Evolutionary conservation across 1,284 basidiomycete genomes (phyloP), one percentile per base, ranked within the genome.

Genomic region (Erythrobasidium hasegawianum): DNA sequence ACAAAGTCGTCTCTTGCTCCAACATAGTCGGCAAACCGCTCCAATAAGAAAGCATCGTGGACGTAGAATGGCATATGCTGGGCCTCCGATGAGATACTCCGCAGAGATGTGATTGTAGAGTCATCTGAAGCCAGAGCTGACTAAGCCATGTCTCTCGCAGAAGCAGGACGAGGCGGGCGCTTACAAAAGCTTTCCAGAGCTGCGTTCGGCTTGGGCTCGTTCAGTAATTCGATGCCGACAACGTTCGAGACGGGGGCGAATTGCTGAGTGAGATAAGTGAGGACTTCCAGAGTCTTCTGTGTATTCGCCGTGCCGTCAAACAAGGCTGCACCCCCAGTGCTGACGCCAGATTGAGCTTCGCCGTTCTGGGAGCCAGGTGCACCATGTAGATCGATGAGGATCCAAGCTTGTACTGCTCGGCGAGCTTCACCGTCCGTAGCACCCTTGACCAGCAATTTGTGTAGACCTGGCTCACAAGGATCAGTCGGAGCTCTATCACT

Each of bases 311-410:
- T 74, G 68, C 79, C 78, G 70, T 78, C 76, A 75, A 88, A 89
- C 38, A 88, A 76, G 54, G 80, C 78, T 38, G 81, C 80, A 59
- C 81, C 76, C 10, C 84, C 83, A 74, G 87, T 85, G 2, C 85
- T 87, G 43, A 87, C 80, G 0, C 88, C 88, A 47, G 87, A 88
- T 75, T 90, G 87, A 33, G 83, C 79, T 73, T 87, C 84, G 13
- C 86, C 78, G 55, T 77, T 77, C 59, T 76, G 50, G 4, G 50
- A 53, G 13, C 87, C 87, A 53, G 83, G 81, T 13, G 86, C 86
- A 39, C 86, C 87, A 74, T 89, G 88, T 38, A 89, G 76, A 73
- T 90, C 87, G 57, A 89, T 78, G 16, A 89, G 79, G 27, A 90
- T 86, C 87, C 87, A 38, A 90, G 81, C 2, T 83, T 83, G 71